Base-by-base conservation (phyloP, 108 stramenopile genomes). In the Nitzschia putrida region DNA sequence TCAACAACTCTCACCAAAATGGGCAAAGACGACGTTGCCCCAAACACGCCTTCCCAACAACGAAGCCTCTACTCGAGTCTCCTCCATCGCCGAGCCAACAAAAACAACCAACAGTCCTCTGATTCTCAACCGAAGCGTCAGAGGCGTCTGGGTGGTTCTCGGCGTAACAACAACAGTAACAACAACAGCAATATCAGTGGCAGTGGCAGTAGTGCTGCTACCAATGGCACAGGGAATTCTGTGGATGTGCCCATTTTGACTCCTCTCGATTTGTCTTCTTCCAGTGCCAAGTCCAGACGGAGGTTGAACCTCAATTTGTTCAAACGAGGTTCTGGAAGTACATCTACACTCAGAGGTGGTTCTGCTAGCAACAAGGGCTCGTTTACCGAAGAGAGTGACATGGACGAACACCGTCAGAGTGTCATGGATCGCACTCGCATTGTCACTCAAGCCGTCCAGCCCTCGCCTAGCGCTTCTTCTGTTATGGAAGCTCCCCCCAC, bases 351-450 rank as follows among this genome's bases (percentile, higher is more conserved):
- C 3, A 49, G n/a, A 49, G 18, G 18, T 18, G 18, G 47, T 49
- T 49, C 47, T 18, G 44, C 29, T 1, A 23, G 44, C 61, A 44
- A 41, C 18, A 47, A 45, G 18, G 58, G 34, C 2, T 38, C 26
- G 34, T 11, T 13, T 14, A 45, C 61, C 1, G 61, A 45, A 22
- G 21, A 22, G 11, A 63, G 61, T 22, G 61, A 63, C 23, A 24
- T 63, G 37, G 61, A 63, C 11, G 44, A 21, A 41, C 18, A 18
- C 47, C 47, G 14, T 18, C 61, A 16, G 20, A 23, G 43, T 3
- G 20, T 63, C 2, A 39, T 39, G 20, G 61, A 63, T n/a, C 61
- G 61, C 2, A 63, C 61, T 11, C 43, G 12, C 8, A 63, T 63
- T 24, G 44, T 63, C 24, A 63, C 61, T n/a, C 42, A 40, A 8